phyloP scores from a whole-genome alignment of 257 asterid species.

The Salvia splendens region DNA sequence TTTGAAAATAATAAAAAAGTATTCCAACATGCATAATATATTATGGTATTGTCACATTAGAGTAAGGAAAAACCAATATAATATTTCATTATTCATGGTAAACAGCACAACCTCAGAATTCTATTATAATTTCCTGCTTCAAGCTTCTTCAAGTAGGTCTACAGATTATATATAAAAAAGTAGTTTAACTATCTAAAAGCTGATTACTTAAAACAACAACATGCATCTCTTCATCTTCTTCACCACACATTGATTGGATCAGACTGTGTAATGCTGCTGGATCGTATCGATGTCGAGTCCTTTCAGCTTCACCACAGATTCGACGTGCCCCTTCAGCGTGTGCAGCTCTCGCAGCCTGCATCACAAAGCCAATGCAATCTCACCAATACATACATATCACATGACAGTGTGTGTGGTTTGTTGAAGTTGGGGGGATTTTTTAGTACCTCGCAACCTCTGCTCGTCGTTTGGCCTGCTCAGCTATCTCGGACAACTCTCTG shows the following conservation, averaged over 20 bases:
- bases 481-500: conserved; percentile 86
- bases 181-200: not conserved
- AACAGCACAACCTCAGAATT: conserved; percentile 13
- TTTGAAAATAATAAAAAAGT: no score
- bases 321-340: conserved; percentile 94
- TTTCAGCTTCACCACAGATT: conserved; percentile 92
- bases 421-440: not conserved
- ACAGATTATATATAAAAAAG: conserved; percentile 2
- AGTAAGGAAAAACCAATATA: not conserved
- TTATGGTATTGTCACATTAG: not conserved
- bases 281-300: conserved; percentile 89
- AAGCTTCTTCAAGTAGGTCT: conserved; percentile 14
- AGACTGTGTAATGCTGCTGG: conserved; percentile 90
- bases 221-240: conserved; percentile 6
- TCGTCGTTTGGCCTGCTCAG: conserved; percentile 89
- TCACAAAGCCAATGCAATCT: not conserved
- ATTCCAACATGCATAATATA: not conserved
- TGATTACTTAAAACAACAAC: no score
- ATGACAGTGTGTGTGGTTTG: not conserved
- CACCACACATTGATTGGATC: conserved; percentile 20
- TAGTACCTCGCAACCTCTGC: conserved; percentile 89
- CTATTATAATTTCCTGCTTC: conserved; percentile 12
- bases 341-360: conserved; percentile 79
- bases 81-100: not conserved
- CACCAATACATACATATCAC: not conserved